Evolutionary conservation across 805 yeast genomes (phyloP).

Genomic region (Metschnikowia koreensis): DNA sequence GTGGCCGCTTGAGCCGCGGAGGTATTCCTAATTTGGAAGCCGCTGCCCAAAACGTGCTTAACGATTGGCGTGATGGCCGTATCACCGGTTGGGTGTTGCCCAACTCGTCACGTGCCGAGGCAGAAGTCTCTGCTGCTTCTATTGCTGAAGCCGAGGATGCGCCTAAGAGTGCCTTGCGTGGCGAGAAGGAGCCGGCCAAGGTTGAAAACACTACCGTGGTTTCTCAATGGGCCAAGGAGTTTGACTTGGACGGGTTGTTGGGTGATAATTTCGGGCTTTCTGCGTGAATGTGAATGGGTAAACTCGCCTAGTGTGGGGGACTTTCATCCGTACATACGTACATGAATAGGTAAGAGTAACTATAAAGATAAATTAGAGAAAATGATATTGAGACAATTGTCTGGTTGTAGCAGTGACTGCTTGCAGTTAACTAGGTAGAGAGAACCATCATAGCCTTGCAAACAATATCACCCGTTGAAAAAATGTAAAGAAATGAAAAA

Average conservation of each 20-base stretch:
- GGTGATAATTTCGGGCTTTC: slow-evolving; percentile 40
- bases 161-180: slow-evolving; percentile 39
- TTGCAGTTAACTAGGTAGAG: too few relatives aligned
- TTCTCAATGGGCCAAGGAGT: slow-evolving; percentile 88
- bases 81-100: slow-evolving; percentile 89
- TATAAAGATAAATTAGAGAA: too few relatives aligned
- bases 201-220: slow-evolving; percentile 77
- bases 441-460: too few relatives aligned
- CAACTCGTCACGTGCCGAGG: slow-evolving; percentile 46
- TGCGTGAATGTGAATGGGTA: slow-evolving; percentile 4
- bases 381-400: too few relatives aligned
- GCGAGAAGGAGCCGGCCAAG: slow-evolving; percentile 46
- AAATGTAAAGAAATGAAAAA: too few relatives aligned
- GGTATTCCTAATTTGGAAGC: slow-evolving; percentile 88
- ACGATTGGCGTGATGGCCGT: slow-evolving; percentile 97
- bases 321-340: too few relatives aligned
- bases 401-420: too few relatives aligned
- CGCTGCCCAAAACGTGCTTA: slow-evolving; percentile 79
- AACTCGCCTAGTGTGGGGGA: neutral
- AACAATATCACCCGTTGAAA: too few relatives aligned
- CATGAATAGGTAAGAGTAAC: too few relatives aligned
- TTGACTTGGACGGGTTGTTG: slow-evolving; percentile 84
- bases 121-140: slow-evolving; percentile 12
- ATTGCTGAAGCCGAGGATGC: slow-evolving; percentile 24
- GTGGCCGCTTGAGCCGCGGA: slow-evolving; percentile 89